Conservation (phyloP, 2,329 filamentous ascomycete species). For the Pseudogymnoascus sp. region DNA sequence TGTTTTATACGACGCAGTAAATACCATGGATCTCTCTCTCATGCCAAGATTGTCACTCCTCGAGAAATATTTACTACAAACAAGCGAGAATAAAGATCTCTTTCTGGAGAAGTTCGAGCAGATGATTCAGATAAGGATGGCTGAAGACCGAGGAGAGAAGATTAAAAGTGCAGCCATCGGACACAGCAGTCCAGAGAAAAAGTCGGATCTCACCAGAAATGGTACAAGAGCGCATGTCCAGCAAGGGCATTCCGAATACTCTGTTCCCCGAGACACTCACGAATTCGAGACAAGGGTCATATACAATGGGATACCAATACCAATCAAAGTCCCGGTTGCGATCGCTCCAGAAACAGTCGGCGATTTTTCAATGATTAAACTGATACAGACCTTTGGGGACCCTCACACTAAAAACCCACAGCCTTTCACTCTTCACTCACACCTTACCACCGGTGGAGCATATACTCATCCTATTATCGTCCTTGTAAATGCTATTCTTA, state of each 20-base stretch:
- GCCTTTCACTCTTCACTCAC: conserved; percentile 77
- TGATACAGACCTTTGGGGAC: conserved; percentile 88
- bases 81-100: conserved; percentile 88
- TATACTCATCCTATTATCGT: conserved; percentile 93
- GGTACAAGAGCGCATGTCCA: conserved; percentile 58
- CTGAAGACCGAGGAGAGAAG: conserved; percentile 46
- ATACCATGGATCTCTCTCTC: conserved; percentile 91
- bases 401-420: conserved; percentile 76
- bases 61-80: conserved; percentile 78
- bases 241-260: conserved; percentile 50
- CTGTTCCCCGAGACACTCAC: conserved; percentile 85
- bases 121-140: conserved; percentile 78
- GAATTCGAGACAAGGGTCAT: conserved; percentile 94
- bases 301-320: conserved; percentile 94
- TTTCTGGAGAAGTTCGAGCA: conserved; percentile 97
- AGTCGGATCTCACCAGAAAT: conserved; percentile 38
- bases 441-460: conserved; percentile 85
- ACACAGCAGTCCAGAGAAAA: conserved; percentile 37
- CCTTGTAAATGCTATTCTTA: conserved; percentile 86
- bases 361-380: conserved; percentile 93
- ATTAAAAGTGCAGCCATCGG: conserved; percentile 34
- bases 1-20: conserved; percentile 84
- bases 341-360: conserved; percentile 93
- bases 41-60: conserved; percentile 80
- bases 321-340: conserved; percentile 91